These are phyloP conservation scores for Setaria viridis DNA, from an alignment of 202 grass and related monocot species.

Conservation along the genomic window DNA sequence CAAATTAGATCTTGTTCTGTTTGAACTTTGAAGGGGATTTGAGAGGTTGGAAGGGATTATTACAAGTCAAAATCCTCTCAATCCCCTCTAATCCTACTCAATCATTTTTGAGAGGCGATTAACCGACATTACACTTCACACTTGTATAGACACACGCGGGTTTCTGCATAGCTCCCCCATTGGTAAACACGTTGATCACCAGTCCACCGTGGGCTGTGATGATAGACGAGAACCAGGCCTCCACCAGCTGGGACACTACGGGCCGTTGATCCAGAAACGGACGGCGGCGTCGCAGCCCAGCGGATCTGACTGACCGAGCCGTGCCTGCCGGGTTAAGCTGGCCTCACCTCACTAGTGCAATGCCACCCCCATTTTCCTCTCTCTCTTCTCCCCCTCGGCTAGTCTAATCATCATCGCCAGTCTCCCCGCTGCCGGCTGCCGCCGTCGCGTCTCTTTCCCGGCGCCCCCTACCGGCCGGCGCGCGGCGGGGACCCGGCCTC, in stretches of 20 bases:
- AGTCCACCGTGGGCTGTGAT: background rate
- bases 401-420: background rate
- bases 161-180: no score
- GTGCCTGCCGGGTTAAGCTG: background rate
- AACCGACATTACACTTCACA: no score
- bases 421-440: background rate
- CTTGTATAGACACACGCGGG: no score
- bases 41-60: no score
- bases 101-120: no score
- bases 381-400: background rate
- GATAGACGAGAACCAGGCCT: background rate
- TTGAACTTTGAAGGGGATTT: no score
- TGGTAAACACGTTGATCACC: no score
- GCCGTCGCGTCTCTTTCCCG: background rate
- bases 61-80: no score
- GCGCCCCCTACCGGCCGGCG: background rate
- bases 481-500: background rate
- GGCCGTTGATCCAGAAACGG: background rate
- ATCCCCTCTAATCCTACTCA: no score
- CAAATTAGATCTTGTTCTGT: no score
- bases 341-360: background rate
- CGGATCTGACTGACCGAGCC: slow-evolving; percentile 4
- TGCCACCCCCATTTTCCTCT: background rate
- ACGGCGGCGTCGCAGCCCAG: background rate
- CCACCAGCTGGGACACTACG: no score